These are phyloP conservation scores for Thermothielavioides terrestris DNA, from an alignment of 495 filamentous ascomycete genomes.

Conservation along the genomic window DNA sequence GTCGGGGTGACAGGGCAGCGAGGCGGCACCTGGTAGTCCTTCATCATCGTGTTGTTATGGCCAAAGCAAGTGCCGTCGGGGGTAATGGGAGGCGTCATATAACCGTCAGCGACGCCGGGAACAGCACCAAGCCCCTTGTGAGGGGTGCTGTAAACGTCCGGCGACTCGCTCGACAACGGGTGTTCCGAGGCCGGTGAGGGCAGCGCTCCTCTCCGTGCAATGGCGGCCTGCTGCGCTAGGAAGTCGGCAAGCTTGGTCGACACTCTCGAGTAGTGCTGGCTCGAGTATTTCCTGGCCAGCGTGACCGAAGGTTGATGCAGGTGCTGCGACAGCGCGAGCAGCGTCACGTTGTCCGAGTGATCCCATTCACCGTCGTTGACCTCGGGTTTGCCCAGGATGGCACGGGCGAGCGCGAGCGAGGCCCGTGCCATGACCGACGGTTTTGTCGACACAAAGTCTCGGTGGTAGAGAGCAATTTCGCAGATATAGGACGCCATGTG, in stretches of 20 bases:
- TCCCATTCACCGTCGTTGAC: conserved; percentile 71
- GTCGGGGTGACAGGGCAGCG: conserved; percentile 49
- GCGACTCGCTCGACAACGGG: conserved; percentile 42
- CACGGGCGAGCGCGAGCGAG: conserved; percentile 75
- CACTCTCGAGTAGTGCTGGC: conserved; percentile 69
- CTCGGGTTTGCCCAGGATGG: conserved; percentile 74
- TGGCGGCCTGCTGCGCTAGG: conserved; percentile 70
- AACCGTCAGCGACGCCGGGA: conserved; percentile 63
- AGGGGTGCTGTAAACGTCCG: conserved; percentile 64
- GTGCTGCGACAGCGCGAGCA: conserved; percentile 78
- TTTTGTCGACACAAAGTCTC: conserved; percentile 84
- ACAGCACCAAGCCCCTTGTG: conserved; percentile 64
- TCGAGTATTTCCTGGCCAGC: conserved; percentile 79
- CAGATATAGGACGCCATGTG: conserved; percentile 90
- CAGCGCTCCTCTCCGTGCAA: conserved; percentile 51
- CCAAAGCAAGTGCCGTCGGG: conserved; percentile 68
- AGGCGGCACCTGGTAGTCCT: conserved; percentile 39
- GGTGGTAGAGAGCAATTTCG: conserved; percentile 91
- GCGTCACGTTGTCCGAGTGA: conserved; percentile 65
- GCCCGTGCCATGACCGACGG: conserved; percentile 86
- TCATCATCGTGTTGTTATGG: conserved; percentile 33
- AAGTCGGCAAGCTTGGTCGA: conserved; percentile 77
- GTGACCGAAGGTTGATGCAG: conserved; percentile 81
- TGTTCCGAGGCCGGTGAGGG: conserved; percentile 62
- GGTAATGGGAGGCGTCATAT: conserved; percentile 91